Conservation (phyloP, 192 early-diverging fungal genomes). For the Gonapodya prolifera region DNA sequence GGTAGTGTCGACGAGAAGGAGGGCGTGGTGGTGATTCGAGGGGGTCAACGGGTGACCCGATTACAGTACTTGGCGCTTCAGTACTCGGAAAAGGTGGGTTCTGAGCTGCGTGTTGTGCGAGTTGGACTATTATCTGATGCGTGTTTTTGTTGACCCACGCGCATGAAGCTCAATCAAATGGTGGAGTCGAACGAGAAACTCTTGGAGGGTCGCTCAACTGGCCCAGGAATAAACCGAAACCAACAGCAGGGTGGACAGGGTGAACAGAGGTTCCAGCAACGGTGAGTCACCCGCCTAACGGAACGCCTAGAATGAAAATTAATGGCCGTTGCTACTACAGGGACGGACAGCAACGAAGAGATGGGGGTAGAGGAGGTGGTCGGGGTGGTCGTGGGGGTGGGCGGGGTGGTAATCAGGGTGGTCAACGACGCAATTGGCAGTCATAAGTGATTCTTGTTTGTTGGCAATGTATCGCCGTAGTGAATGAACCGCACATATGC, state of each 20-base stretch:
- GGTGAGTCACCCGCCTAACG: constrained; percentile 8
- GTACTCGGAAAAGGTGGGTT: constrained; percentile 74
- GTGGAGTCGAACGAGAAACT: constrained; percentile 87
- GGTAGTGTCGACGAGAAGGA: constrained; percentile 79
- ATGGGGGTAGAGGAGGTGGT: constrained; percentile 3
- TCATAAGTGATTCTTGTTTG: neutral
- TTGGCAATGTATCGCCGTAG: neutral
- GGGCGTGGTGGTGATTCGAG: constrained; percentile 68
- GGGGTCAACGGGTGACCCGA: constrained; percentile 50
- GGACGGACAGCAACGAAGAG: constrained; percentile 7
- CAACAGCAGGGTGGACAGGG: neutral
- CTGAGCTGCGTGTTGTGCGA: no score
- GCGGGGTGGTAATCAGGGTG: constrained; percentile 9
- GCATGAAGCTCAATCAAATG: constrained; percentile 31
- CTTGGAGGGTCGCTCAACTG: constrained; percentile 38
- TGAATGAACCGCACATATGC: neutral
- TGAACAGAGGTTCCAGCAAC: constrained; percentile 4
- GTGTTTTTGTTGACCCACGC: no score
- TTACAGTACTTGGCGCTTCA: constrained; percentile 76
- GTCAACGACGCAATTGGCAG: constrained; percentile 9
- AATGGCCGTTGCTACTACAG: constrained; percentile 13
- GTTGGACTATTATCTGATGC: no score
- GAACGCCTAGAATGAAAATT: constrained; percentile 21
- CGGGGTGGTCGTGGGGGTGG: constrained; percentile 13
- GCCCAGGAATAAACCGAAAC: neutral